Conservation (phyloP, 495 filamentous ascomycete species). For the Aspergillus panamensis region DNA sequence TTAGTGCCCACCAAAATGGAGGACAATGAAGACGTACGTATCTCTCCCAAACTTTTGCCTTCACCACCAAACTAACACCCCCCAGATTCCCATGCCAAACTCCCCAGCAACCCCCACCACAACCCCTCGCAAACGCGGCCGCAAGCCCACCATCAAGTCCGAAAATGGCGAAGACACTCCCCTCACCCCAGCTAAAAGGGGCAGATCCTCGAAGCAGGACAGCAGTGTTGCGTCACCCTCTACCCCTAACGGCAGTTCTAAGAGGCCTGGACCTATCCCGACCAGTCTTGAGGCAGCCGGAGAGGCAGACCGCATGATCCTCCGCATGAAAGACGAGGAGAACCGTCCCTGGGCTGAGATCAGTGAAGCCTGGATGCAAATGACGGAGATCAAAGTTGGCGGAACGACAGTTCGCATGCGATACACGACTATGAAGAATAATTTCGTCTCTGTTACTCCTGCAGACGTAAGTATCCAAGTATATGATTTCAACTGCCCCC, state of each 20-base stretch:
- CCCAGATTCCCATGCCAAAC: not conserved
- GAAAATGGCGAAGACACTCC: constrained; percentile 4
- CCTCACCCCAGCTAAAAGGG: not conserved
- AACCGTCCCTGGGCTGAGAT: constrained; percentile 22
- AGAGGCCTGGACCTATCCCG: constrained; percentile 16
- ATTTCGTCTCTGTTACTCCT: constrained; percentile 16
- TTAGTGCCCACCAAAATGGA: not conserved
- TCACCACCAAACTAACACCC: not conserved
- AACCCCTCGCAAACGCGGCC: constrained; percentile 9
- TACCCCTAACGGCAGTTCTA: not conserved
- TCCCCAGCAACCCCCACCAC: not conserved
- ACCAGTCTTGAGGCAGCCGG: constrained; percentile 15
- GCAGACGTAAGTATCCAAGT: constrained; percentile 22
- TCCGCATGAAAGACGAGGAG: constrained; percentile 25
- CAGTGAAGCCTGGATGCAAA: constrained; percentile 8
- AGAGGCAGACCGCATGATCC: constrained; percentile 16
- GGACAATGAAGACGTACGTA: not conserved
- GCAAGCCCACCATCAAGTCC: constrained; percentile 4
- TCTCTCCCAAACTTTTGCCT: not conserved
- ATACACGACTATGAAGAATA: constrained; percentile 25
- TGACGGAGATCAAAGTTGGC: constrained; percentile 19
- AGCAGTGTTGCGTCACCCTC: not conserved
- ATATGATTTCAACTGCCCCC: too few relatives aligned
- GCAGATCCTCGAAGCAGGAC: not conserved
- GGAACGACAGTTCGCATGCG: constrained; percentile 15